Percentiles rank a stretch among this genome's conserved stretches.
Evolutionary conservation across 2,329 filamentous ascomycete genomes (phyloP).

Genomic region (Pseudogymnoascus sp.): DNA sequence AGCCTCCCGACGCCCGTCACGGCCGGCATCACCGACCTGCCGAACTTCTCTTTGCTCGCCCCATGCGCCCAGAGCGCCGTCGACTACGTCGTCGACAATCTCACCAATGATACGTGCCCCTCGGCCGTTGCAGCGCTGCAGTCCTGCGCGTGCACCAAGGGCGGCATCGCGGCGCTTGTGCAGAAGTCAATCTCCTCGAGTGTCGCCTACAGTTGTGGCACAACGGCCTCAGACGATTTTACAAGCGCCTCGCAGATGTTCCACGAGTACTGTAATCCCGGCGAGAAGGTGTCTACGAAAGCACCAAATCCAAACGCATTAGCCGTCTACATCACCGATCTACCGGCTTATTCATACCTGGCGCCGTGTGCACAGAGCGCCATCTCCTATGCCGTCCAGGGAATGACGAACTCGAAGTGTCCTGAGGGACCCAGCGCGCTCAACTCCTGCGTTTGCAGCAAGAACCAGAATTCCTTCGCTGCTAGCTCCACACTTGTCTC

Average conservation of each 20-base stretch:
- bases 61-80: constrained; percentile 44
- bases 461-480: constrained; percentile 40
- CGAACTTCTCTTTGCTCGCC: constrained; percentile 32
- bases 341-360: constrained; percentile 37
- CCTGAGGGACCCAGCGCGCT: constrained; percentile 35
- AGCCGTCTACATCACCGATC: constrained; percentile 43
- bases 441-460: constrained; percentile 46
- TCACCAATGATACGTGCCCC: constrained; percentile 39
- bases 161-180: neutral
- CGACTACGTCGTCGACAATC: constrained; percentile 36
- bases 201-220: constrained; percentile 39
- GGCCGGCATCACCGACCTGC: constrained; percentile 10
- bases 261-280: constrained; percentile 43
- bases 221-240: constrained; percentile 41
- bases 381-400: constrained; percentile 33
- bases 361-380: constrained; percentile 38
- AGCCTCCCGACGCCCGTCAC: constrained; percentile 11
- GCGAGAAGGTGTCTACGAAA: constrained; percentile 14
- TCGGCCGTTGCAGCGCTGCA: constrained; percentile 39
- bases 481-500: constrained; percentile 39
- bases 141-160: constrained; percentile 43
- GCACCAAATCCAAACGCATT: constrained; percentile 35
- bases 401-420: constrained; percentile 29
- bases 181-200: constrained; percentile 31
- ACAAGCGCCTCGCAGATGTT: constrained; percentile 40